These are phyloP conservation scores for Agrocybe praecox DNA, from an alignment of 768 basidiomycete species.

Conservation along the genomic window DNA sequence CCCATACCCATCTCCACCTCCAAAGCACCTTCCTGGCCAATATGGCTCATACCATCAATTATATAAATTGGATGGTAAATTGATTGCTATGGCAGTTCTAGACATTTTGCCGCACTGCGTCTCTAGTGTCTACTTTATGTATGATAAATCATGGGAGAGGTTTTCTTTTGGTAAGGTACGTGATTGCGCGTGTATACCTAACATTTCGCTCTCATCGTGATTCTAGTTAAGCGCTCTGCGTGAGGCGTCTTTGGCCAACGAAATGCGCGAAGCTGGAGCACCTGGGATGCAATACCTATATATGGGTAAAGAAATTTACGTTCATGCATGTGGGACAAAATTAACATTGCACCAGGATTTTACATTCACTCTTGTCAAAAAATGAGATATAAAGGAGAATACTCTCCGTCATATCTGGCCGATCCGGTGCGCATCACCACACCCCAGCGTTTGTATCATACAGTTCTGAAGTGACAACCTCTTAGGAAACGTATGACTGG, in stretches of 20 bases:
- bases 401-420: slow-evolving; percentile 81
- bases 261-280: slow-evolving; percentile 74
- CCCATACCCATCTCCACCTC: slow-evolving; percentile 50
- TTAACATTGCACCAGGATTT: slow-evolving; percentile 57
- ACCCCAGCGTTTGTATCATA: neutral
- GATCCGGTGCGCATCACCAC: slow-evolving; percentile 66
- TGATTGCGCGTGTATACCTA: neutral
- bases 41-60: slow-evolving; percentile 96
- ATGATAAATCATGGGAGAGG: slow-evolving; percentile 68
- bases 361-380: slow-evolving; percentile 93
- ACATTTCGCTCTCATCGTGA: neutral
- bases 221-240: slow-evolving; percentile 80
- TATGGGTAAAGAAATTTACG: slow-evolving; percentile 68
- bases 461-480: neutral
- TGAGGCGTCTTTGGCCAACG: slow-evolving; percentile 73
- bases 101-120: slow-evolving; percentile 90
- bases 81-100: slow-evolving; percentile 86
- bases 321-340: neutral
- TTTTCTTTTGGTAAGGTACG: slow-evolving; percentile 79
- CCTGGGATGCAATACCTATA: slow-evolving; percentile 70
- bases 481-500: slow-evolving; percentile 80
- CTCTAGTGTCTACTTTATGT: slow-evolving; percentile 87
- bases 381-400: slow-evolving; percentile 97
- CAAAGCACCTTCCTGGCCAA: slow-evolving; percentile 62
- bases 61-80: slow-evolving; percentile 77